Conservation (phyloP, 139 green algal species). For the Chlorella vulgaris region DNA sequence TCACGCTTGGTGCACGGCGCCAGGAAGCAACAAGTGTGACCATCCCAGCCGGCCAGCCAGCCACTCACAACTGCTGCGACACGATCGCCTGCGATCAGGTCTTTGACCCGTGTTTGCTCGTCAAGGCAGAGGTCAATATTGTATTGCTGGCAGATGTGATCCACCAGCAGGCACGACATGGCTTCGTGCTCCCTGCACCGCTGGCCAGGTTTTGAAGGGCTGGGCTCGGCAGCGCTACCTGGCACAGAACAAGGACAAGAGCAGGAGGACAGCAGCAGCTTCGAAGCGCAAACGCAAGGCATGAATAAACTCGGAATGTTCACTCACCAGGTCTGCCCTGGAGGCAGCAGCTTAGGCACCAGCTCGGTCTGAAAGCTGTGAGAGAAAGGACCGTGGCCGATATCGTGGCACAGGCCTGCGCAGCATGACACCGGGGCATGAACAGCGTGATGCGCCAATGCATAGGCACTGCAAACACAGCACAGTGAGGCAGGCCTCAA, state of each 20-base stretch:
- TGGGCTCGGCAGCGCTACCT: too few species aligned
- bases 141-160: constrained; percentile 24
- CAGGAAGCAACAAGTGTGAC: too few species aligned
- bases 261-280: neutral
- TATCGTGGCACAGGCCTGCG: constrained; percentile 87
- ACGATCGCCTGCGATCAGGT: constrained; percentile 8
- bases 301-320: neutral
- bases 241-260: too few species aligned
- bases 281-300: neutral
- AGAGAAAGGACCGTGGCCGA: constrained; percentile 74
- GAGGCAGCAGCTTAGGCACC: constrained; percentile 37
- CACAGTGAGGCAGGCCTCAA: too few species aligned
- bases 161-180: constrained; percentile 13
- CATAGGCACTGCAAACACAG: too few species aligned
- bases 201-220: neutral
- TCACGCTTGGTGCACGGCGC: too few species aligned
- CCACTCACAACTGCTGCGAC: neutral
- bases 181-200: constrained; percentile 34
- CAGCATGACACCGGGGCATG: neutral
- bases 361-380: constrained; percentile 48
- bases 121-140: neutral
- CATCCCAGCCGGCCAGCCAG: too few species aligned
- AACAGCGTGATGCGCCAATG: constrained; percentile 31
- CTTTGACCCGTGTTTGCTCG: constrained; percentile 18
- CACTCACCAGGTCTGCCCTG: neutral